Conservation (phyloP, 73 alveolate genomes). For the Paramecium octaurelia region DNA sequence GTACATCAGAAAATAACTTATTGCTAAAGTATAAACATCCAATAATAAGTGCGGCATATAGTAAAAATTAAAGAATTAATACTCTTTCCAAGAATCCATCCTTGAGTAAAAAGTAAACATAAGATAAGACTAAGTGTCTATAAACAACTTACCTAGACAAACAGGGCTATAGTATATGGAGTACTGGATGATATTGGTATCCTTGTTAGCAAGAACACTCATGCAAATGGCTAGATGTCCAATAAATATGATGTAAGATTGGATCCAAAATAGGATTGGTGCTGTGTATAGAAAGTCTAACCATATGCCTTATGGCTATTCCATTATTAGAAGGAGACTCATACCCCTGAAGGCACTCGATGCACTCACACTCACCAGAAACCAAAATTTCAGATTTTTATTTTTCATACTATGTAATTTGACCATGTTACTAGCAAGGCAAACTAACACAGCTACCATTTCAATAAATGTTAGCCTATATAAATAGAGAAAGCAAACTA, state of each 20-base stretch:
- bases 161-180: background rate
- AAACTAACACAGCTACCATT: background rate
- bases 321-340: slow-evolving; percentile 41
- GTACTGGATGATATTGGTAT: background rate
- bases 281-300: slow-evolving; percentile 45
- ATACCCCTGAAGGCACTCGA: slow-evolving; percentile 41
- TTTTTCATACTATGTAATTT: background rate
- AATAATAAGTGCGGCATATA: background rate
- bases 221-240: slow-evolving; percentile 4
- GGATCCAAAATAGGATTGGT: slow-evolving; percentile 31
- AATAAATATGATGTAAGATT: background rate
- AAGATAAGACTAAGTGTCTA: background rate
- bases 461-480: slow-evolving; percentile 19
- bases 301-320: slow-evolving; percentile 15
- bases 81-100: background rate
- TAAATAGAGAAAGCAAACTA: background rate
- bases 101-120: background rate
- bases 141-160: background rate
- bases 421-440: background rate
- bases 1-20: slow-evolving; percentile 18
- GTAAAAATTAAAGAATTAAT: background rate
- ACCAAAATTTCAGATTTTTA: background rate
- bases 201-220: background rate
- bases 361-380: background rate
- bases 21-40: slow-evolving; percentile 42